Base-by-base conservation (phyloP, 2,329 filamentous ascomycete genomes). In the Trichothecium roseum region DNA sequence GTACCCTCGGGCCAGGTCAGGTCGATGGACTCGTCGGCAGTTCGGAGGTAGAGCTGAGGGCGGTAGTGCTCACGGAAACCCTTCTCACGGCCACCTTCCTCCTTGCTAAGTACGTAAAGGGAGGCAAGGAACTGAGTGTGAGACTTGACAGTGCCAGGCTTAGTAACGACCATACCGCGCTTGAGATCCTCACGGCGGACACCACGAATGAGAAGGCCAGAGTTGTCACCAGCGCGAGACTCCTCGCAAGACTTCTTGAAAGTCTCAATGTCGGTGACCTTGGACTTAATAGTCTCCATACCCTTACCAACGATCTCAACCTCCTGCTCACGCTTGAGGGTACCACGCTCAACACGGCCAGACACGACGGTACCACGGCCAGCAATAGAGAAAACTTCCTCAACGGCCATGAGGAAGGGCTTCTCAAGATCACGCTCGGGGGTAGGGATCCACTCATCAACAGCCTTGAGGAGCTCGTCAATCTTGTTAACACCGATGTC, bases 191-290 rank as follows among this genome's bases (percentile, higher is more conserved):
- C 91, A 55, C 91, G 87, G 66, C 87, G 88, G 56, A 98, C 66
- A 72, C 91, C 89, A 67, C 91, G 86, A 62, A 98, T 81, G 37
- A 98, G 78, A 27, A 98, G 83, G 56, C 91, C 91, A 18, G 91
- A 95, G 79, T 96, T 98, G 67, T 98, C 91, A 62, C 91, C 91
- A 42, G 91, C 91, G 52, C 84, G 78, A 40, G 89, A 94, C 67
- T 94, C 86, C 40, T 95, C 88, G 64, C 91, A 96, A 34, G 87
- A 93, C 78, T 98, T 98, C 77, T 96, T 95, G 76, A 98, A 98
- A 47, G 89, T 98, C 73, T 98, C 91, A 50, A 98, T 96, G 57
- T 98, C 93, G 55, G 91, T 98, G 46, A 98, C 89, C 74, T 95
- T 96, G 63, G 91, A 96, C 79, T 93, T 95, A 72, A 96, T 84